phyloP scores from a whole-genome alignment of 1,139 yeast species.

The Arxiozyma heterogenica region DNA sequence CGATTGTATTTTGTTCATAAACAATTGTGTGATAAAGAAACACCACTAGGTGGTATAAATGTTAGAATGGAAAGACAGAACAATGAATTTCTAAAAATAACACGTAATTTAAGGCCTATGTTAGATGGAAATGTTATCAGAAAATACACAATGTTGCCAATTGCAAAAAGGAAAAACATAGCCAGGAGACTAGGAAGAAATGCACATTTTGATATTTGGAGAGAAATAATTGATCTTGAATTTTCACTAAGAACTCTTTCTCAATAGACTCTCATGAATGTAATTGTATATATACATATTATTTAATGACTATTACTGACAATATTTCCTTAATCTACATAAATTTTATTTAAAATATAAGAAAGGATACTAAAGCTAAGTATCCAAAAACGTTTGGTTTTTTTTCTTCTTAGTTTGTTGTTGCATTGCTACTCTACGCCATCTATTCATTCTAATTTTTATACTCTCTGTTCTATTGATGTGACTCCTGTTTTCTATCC shows the following conservation, averaged over 20 bases:
- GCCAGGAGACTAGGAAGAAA: slow-evolving; percentile 51
- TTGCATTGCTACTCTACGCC: neutral
- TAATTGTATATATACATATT: neutral
- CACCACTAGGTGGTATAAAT: slow-evolving; percentile 70
- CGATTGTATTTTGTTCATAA: slow-evolving; percentile 80
- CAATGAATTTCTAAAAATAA: slow-evolving; percentile 29
- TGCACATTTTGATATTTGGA: slow-evolving; percentile 54
- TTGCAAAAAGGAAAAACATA: slow-evolving; percentile 46
- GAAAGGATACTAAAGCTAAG: no score
- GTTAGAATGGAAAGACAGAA: slow-evolving; percentile 63
- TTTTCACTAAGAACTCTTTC: slow-evolving; percentile 30
- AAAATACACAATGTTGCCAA: slow-evolving; percentile 45
- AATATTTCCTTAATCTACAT: neutral
- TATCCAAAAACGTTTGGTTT: neutral
- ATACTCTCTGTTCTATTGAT: neutral
- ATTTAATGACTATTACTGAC: neutral
- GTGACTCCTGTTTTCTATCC: neutral
- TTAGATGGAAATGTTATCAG: slow-evolving; percentile 52
- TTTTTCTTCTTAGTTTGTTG: neutral
- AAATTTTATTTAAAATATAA: no score
- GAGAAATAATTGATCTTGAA: slow-evolving; percentile 50
- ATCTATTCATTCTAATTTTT: no score
- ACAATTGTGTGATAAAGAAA: slow-evolving; percentile 58
- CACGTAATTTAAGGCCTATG: slow-evolving; percentile 40
- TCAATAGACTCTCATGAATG: neutral